Base-by-base conservation (phyloP, 352 stramenopile genomes). In the Globisporangium uncinulatum region DNA sequence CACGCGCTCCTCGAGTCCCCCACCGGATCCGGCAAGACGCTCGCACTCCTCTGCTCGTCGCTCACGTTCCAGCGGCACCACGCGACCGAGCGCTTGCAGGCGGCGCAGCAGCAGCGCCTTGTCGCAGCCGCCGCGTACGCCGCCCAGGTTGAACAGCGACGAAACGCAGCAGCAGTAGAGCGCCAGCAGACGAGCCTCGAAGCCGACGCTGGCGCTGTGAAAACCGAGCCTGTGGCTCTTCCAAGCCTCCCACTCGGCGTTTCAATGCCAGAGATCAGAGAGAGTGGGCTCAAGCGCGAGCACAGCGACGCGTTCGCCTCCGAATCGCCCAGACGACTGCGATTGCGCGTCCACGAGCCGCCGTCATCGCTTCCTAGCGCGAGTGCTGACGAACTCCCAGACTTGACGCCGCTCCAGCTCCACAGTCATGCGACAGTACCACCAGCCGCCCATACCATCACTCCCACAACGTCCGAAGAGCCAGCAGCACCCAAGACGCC, bases 1-100 rank as follows among this genome's bases (percentile, higher is more conserved):
- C 87, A 95, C 54, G 86, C 86, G 49, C 67, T 95, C 47, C 66
- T 95, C 21, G 86, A 95, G 67, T 93, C 82, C 10, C 86, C 85
- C 0, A 95, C 86, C 7, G 85, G 86, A 1, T 89, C 77, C 0
- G 86, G 86, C 42, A 95, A 95, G 69, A 95, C 85, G 19, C 67
- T 95, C 50, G 86, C 86, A 53, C 65, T 95, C 41, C 61, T 95
- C 31, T 94, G 86, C 69, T 89, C 82, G 17, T 77, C 81, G 32
- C 67, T 95, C 29, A 92, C 81, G 44, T 95, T 91, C 63, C 84
- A 94, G 58, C 64, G 59, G 14, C 71, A 88, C 58, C 73, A 78
- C 58, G 53, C 71, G 5, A 50, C 64, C 32, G 81, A 90, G 13
- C 56, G 85, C 47, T 14, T 72, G 8, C 20, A 62, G 17, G 62